Evolutionary conservation across 2,329 filamentous ascomycete species (phyloP), one percentile per base, ranked within the genome.

Genomic region (Aspergillus fijiensis): DNA sequence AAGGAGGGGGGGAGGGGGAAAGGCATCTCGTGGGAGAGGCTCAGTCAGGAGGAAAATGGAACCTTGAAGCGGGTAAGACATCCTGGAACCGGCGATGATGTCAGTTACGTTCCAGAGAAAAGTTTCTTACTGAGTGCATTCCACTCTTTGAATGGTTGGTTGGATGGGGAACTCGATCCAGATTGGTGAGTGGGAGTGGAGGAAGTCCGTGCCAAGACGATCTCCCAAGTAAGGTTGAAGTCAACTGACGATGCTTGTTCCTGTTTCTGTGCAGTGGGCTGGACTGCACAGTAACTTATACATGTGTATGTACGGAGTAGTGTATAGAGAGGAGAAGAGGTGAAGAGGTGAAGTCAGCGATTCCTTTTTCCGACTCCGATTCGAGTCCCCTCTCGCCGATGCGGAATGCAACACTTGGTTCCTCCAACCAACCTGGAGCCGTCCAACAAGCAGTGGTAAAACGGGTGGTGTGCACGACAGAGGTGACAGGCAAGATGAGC

Each of bases 41-140:
- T 21, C 35, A 48, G 42, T 21, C 35, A 48, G 42, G 33, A 35
- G 52, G 52, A 42, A 14, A n/a, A 42, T 7, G n/a, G 16, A 23
- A 23, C 23, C 23, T 23, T 23, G 39, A 42, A 42, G 39, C 49
- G 25, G 45, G 58, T 57, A 49, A 59, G 57, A 61, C 63, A 60
- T 59, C 58, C 55, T 60, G 45, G 39, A 64, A 61, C 57, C 48
- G 23, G 39, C 14, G 31, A 63, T 65, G 64, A 66, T 63, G 64
- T 66, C 62, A 66, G 51, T 48, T 49, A 39, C 52, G 52, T 58
- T 39, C 27, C 29, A 52, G 23, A 35, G 45, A 29, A 60, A 51
- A 53, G 54, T 62, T 54, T 55, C 25, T 55, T 55, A 42, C 39
- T 4, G 39, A 35, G 33, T 35, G 11, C 33, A 35, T 16, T n/a